Evolutionary conservation across 768 basidiomycete species (phyloP).

Genomic region (Phylloporus arenicola): DNA sequence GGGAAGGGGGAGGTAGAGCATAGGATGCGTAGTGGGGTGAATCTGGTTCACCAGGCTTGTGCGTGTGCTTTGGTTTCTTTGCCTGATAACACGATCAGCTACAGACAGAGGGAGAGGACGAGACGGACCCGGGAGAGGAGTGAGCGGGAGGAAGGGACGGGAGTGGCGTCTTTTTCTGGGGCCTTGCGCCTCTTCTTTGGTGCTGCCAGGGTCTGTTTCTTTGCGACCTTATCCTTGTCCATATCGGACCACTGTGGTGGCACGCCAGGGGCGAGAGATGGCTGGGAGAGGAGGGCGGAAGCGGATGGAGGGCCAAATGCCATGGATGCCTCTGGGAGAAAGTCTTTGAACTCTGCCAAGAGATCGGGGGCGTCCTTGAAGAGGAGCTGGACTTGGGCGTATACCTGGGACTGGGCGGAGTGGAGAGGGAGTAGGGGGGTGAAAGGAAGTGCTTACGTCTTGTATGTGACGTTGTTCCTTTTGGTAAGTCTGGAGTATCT

Average conservation of each 20-base stretch:
- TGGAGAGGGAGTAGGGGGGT: not conserved
- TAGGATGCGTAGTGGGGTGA: slow-evolving; percentile 42
- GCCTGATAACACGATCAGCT: slow-evolving; percentile 31
- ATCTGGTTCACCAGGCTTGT: slow-evolving; percentile 54
- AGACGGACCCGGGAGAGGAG: slow-evolving; percentile 43
- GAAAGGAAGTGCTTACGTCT: slow-evolving; percentile 47
- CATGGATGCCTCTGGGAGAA: slow-evolving; percentile 62
- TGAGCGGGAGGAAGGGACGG: slow-evolving; percentile 48
- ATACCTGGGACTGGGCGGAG: slow-evolving; percentile 58
- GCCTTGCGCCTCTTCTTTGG: slow-evolving; percentile 58
- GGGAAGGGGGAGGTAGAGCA: slow-evolving; percentile 38
- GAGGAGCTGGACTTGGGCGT: slow-evolving; percentile 70
- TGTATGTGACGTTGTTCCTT: slow-evolving; percentile 73
- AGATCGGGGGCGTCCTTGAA: slow-evolving; percentile 82
- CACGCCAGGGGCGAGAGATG: slow-evolving; percentile 33
- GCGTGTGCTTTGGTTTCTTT: slow-evolving; percentile 60
- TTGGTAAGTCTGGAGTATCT: slow-evolving; percentile 83
- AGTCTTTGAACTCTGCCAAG: slow-evolving; percentile 75
- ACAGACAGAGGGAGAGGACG: not conserved
- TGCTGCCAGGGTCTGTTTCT: slow-evolving; percentile 38
- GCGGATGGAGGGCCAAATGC: slow-evolving; percentile 38
- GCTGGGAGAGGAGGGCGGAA: slow-evolving; percentile 48
- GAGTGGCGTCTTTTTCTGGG: slow-evolving; percentile 64
- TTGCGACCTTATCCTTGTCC: slow-evolving; percentile 36
- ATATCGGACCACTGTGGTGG: slow-evolving; percentile 39